These are phyloP conservation scores for Fusarium phyllophilum DNA, from an alignment of 2,329 filamentous ascomycete species.

Conservation along the genomic window DNA sequence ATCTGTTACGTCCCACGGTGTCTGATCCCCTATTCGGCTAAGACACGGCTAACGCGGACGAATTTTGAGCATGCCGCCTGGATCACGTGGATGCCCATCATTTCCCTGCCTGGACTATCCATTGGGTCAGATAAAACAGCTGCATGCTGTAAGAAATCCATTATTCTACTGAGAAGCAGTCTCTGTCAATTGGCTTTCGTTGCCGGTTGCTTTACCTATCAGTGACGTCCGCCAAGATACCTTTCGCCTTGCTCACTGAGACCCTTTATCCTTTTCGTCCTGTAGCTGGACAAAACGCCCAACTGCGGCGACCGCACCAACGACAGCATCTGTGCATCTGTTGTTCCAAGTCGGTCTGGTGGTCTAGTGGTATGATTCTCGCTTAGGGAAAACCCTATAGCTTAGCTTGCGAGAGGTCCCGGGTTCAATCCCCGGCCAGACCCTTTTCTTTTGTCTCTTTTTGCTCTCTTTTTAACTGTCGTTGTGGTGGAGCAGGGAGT, in stretches of 20 bases:
- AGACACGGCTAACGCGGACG: neutral
- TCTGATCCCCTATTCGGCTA: neutral
- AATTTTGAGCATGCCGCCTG: neutral
- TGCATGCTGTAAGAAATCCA: neutral
- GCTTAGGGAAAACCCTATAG: constrained; percentile 67
- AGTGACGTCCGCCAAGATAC: neutral
- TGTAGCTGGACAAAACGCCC: neutral
- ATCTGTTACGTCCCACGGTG: neutral
- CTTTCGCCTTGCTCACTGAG: neutral
- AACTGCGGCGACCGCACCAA: neutral
- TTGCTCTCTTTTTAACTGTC: neutral
- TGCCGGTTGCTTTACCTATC: neutral
- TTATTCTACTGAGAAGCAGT: too few species aligned
- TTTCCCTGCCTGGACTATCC: neutral
- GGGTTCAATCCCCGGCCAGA: constrained; percentile 60
- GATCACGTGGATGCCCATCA: neutral
- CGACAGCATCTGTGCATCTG: neutral
- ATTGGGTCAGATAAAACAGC: neutral
- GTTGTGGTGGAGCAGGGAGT: neutral
- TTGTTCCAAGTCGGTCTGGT: constrained; percentile 52
- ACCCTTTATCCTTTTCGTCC: too few species aligned
- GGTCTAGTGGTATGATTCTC: constrained; percentile 78
- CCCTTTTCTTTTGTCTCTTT: constrained; percentile 45
- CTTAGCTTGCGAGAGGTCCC: constrained; percentile 56
- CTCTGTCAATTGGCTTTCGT: neutral